These are phyloP conservation scores for Triadica sebifera DNA, from an alignment of 345 rosid species.

Conservation along the genomic window DNA sequence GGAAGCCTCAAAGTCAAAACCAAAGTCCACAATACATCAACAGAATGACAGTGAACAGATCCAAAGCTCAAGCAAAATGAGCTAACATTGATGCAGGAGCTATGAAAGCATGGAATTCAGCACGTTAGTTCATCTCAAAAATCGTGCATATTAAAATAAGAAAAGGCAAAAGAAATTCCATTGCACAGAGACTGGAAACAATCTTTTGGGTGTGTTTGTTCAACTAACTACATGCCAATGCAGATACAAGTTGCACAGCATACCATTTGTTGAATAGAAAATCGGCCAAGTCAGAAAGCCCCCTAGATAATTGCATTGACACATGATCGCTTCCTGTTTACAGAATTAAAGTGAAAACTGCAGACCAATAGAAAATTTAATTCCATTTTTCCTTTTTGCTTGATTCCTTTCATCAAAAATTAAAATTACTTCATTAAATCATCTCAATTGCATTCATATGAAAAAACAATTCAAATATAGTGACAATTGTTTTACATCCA, in stretches of 20 bases:
- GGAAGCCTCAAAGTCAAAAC: not conserved
- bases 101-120: not conserved
- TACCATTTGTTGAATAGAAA: conserved; percentile 77
- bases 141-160: not conserved
- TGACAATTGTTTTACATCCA: not conserved
- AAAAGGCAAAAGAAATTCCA: too few relatives aligned
- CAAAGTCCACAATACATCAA: not conserved
- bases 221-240: not conserved
- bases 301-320: conserved; percentile 63
- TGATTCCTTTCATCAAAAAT: not conserved
- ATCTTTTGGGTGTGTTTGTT: not conserved
- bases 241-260: not conserved
- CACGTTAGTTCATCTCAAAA: not conserved
- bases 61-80: not conserved
- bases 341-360: conserved; percentile 2
- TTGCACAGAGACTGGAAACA: too few relatives aligned
- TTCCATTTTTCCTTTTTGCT: not conserved
- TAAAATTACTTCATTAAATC: not conserved
- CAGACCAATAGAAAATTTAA: not conserved
- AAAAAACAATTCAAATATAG: not conserved
- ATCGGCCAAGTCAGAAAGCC: conserved; percentile 58
- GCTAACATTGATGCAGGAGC: not conserved
- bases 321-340: conserved; percentile 53
- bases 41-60: too few relatives aligned
- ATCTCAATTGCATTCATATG: not conserved